Conservation (phyloP, 2,329 filamentous ascomycete species). For the Didymella pomorum region DNA sequence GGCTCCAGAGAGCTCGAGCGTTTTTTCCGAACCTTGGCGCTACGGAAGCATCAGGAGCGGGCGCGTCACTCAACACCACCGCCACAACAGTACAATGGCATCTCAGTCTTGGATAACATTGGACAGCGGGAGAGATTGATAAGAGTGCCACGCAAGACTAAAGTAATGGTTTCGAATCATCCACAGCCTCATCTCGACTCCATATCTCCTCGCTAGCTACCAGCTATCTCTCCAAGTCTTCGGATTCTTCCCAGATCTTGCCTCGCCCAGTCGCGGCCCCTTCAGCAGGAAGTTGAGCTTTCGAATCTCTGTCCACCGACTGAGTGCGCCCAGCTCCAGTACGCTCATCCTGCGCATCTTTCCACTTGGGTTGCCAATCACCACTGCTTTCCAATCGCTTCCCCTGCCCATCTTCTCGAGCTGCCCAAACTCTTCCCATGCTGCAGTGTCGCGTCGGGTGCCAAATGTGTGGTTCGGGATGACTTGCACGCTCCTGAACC, state of each 20-base stretch:
- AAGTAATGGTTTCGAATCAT: not conserved
- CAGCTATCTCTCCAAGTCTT: slow-evolving; percentile 20
- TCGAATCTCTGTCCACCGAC: slow-evolving; percentile 75
- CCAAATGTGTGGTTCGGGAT: slow-evolving; percentile 67
- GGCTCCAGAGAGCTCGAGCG: slow-evolving; percentile 11
- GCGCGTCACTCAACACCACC: not conserved
- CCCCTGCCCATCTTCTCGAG: slow-evolving; percentile 53
- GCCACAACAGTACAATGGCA: not conserved
- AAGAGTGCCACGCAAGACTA: too few relatives aligned
- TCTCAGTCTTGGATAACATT: too few relatives aligned
- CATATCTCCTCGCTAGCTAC: not conserved
- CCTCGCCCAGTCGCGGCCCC: slow-evolving; percentile 29
- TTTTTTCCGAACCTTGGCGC: slow-evolving; percentile 20
- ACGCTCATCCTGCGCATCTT: slow-evolving; percentile 74
- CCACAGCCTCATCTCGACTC: not conserved
- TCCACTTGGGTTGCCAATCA: slow-evolving; percentile 75
- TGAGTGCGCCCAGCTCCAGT: slow-evolving; percentile 72
- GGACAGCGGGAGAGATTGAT: too few relatives aligned
- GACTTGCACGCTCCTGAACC: slow-evolving; percentile 72
- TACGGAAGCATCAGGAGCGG: slow-evolving; percentile 8
- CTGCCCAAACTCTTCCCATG: slow-evolving; percentile 48
- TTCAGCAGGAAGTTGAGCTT: slow-evolving; percentile 55
- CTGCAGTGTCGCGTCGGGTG: slow-evolving; percentile 43
- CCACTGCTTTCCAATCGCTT: slow-evolving; percentile 70
- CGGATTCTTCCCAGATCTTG: slow-evolving; percentile 6